Base-by-base conservation (phyloP, 2,329 filamentous ascomycete genomes). In the Phyllosticta citriasiana region DNA sequence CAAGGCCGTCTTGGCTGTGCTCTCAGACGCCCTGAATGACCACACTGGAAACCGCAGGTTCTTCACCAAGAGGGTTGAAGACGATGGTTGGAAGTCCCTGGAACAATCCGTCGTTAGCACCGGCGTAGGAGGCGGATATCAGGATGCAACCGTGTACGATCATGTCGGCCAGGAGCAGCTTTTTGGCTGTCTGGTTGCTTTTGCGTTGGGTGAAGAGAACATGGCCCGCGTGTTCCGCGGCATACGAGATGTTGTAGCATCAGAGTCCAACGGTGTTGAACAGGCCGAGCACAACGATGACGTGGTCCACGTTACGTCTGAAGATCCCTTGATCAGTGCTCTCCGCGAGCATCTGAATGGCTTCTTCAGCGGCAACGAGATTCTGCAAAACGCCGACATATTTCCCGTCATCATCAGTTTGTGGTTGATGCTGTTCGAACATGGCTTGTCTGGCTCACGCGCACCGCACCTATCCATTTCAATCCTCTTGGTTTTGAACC, bases 41-140 rank as follows among this genome's bases (percentile, higher is more conserved):
- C 91, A 97, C 73, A 81, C 87, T 55, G 93, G 92, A 22, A 99
- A 97, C 74, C 84, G 87, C 69, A 84, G 89, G 67, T 97, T 93
- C 77, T 97, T 97, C 72, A 83, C 85, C 62, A 86, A 85, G 66
- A 82, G 85, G 66, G 84, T 95, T 30, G 83, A 89, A 62, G 86
- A 84, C 24, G 88, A 87, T 61, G 91, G 93, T 3, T 96, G 91
- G 87, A 81, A 85, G 65, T 83, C 85, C 7, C 73, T 97, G 60
- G 87, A 94, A 69, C 84, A 89, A 69, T 84, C 83, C 5, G 82
- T 92, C 76, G 83, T 82, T 64, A 85, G 84, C 71, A 85, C 86
- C 72, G 84, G 88, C 35, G 75, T 76, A 33, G 70, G 72, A 55
- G 71, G 69, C 53, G 66, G 68, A 16, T 53, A 50, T 54, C 70